phyloP scores from a whole-genome alignment of 202 grass and related monocot species.

The Setaria italica region DNA sequence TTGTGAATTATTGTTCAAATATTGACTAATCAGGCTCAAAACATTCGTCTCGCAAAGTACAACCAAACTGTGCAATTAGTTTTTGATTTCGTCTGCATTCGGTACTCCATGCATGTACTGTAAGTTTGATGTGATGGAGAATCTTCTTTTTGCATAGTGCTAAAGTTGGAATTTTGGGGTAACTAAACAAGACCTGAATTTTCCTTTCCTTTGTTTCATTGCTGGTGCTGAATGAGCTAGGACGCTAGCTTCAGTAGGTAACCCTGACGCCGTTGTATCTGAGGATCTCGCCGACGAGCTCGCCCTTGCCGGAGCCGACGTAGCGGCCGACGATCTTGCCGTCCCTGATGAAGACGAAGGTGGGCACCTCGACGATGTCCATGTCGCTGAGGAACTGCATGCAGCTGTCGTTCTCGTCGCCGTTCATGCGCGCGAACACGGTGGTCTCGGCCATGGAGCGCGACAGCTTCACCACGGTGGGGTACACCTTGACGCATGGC shows the following conservation, averaged over 20 bases:
- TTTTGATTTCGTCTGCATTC: too few species aligned
- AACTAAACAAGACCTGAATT: too few species aligned
- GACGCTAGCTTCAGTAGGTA: slow-evolving; percentile 45
- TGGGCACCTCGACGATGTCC: slow-evolving; percentile 88
- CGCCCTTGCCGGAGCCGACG: slow-evolving; percentile 84
- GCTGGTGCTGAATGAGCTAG: too few species aligned
- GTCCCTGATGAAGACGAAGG: slow-evolving; percentile 93
- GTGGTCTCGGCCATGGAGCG: slow-evolving; percentile 69
- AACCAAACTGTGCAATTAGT: too few species aligned
- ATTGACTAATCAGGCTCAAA: too few species aligned
- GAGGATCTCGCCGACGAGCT: slow-evolving; percentile 96
- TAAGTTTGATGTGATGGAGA: too few species aligned
- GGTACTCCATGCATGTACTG: too few species aligned
- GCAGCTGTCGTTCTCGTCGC: slow-evolving; percentile 97
- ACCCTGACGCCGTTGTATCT: slow-evolving; percentile 84
- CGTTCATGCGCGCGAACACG: slow-evolving; percentile 95
- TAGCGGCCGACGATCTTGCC: slow-evolving; percentile 75
- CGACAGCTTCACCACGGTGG: slow-evolving; percentile 87
- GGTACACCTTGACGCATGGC: slow-evolving; percentile 95
- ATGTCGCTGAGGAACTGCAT: slow-evolving; percentile 88
- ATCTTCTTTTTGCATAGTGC: too few species aligned
- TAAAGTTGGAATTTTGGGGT: too few species aligned
- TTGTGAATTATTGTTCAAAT: too few species aligned
- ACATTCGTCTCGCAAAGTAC: too few species aligned
- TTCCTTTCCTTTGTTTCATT: neutral